These are phyloP conservation scores for Mycena latifolia DNA, from an alignment of 768 basidiomycete species.

Conservation along the genomic window DNA sequence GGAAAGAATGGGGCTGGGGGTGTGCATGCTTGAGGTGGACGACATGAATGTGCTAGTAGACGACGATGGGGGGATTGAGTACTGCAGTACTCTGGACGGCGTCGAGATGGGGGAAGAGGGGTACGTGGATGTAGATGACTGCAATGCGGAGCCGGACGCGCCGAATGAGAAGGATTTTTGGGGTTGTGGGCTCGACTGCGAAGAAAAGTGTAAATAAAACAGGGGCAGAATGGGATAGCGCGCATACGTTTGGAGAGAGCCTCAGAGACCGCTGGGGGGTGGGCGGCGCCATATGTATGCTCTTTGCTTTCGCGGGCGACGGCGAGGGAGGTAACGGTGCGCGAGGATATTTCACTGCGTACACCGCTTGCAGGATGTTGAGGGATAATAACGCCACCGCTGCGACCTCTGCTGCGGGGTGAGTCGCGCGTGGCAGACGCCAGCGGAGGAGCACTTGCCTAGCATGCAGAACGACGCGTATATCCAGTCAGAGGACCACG, in stretches of 20 bases:
- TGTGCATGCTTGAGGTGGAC: constrained; percentile 46
- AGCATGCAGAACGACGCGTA: constrained; percentile 54
- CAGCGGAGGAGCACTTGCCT: constrained; percentile 43
- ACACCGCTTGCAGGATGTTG: constrained; percentile 55
- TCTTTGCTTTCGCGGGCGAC: constrained; percentile 49
- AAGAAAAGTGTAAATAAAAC: background rate
- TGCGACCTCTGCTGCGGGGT: constrained; percentile 46
- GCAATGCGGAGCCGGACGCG: constrained; percentile 47
- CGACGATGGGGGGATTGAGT: constrained; percentile 45
- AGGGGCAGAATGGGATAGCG: background rate
- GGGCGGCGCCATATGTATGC: constrained; percentile 37
- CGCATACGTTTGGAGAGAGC: constrained; percentile 55
- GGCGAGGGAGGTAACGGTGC: constrained; percentile 46
- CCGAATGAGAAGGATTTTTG: constrained; percentile 60
- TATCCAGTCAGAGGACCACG: constrained; percentile 51
- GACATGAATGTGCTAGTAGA: constrained; percentile 51
- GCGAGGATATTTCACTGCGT: constrained; percentile 60
- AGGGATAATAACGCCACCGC: constrained; percentile 48
- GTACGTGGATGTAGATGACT: constrained; percentile 45
- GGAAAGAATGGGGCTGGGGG: constrained; percentile 57
- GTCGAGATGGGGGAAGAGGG: constrained; percentile 56
- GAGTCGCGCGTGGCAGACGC: background rate
- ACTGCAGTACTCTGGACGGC: constrained; percentile 53
- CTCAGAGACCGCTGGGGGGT: constrained; percentile 53
- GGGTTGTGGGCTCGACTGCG: constrained; percentile 54